These are phyloP conservation scores for Adansonia digitata DNA, from an alignment of 345 rosid genomes.

Conservation along the genomic window DNA sequence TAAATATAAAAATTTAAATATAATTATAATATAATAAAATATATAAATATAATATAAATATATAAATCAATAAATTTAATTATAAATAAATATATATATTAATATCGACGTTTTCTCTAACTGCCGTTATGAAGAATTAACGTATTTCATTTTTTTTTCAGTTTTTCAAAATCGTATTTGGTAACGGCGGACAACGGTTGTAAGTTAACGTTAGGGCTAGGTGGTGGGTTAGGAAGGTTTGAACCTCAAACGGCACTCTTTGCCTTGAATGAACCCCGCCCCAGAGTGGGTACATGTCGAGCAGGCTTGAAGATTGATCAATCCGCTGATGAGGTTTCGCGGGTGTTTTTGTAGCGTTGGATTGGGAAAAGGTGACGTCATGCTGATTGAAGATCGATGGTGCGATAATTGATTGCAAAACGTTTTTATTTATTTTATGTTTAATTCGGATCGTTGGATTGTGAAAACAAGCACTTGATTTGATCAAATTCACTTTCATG, in stretches of 20 bases:
- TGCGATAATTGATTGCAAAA: background rate
- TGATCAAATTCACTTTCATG: background rate
- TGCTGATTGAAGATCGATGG: constrained; percentile 1
- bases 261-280: background rate
- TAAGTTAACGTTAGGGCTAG: background rate
- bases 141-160: background rate
- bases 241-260: constrained; percentile 49
- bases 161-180: background rate
- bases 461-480: background rate
- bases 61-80: too few relatives aligned
- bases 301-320: background rate
- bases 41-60: too few relatives aligned
- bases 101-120: background rate
- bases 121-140: background rate
- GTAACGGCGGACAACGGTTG: background rate
- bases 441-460: constrained; percentile 2
- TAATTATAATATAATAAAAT: too few relatives aligned
- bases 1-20: too few relatives aligned
- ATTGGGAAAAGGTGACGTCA: too few relatives aligned
- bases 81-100: too few relatives aligned
- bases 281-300: constrained; percentile 14
- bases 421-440: background rate
- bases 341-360: constrained; percentile 33
- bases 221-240: background rate
- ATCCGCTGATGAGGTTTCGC: constrained; percentile 1